A percentile compares a stretch with the other conserved stretches of the same genome.
These are phyloP conservation scores for Magnusiomyces suaveolens DNA, from an alignment of 1,139 yeast genomes.

Conservation along the genomic window DNA sequence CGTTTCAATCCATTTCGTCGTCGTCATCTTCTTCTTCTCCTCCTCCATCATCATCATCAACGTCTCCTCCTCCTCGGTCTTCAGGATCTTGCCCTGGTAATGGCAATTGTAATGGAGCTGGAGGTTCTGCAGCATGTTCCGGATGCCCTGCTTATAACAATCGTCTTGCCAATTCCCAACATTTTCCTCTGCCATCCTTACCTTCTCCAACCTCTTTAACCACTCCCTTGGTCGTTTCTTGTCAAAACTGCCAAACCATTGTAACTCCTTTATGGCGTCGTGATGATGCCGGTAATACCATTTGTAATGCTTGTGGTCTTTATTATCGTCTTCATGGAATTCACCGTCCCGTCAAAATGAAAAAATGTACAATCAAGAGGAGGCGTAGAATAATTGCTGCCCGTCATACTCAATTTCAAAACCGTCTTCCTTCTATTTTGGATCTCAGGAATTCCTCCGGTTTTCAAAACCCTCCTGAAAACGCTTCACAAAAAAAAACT, in stretches of 20 bases:
- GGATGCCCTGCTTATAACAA: conserved; percentile 81
- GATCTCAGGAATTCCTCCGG: conserved; percentile 5
- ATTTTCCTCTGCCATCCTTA: conserved; percentile 6
- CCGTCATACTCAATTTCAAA: conserved; percentile 9
- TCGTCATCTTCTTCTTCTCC: too few relatives aligned
- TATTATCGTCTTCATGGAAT: conserved; percentile 68
- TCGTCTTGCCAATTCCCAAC: conserved; percentile 36
- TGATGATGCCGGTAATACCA: conserved; percentile 69
- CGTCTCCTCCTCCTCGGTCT: neutral
- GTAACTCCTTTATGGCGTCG: conserved; percentile 85
- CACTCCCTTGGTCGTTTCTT: conserved; percentile 50
- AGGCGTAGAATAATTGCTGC: conserved; percentile 41
- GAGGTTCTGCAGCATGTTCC: conserved; percentile 69
- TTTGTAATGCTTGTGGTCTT: conserved; percentile 83
- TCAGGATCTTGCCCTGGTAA: conserved; percentile 73
- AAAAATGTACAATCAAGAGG: conserved; percentile 62
- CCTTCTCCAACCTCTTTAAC: neutral
- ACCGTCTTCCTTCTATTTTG: conserved; percentile 2
- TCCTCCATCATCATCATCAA: too few relatives aligned
- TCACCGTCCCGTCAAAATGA: conserved; percentile 71
- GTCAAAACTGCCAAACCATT: conserved; percentile 74
- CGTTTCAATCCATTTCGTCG: conserved; percentile 43
- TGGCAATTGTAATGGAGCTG: conserved; percentile 80
- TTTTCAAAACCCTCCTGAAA: conserved; percentile 2
- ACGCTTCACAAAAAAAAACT: conserved; percentile 5